phyloP scores from a whole-genome alignment of 2,329 filamentous ascomycete genomes.

The Fonsecaea pugnacius region DNA sequence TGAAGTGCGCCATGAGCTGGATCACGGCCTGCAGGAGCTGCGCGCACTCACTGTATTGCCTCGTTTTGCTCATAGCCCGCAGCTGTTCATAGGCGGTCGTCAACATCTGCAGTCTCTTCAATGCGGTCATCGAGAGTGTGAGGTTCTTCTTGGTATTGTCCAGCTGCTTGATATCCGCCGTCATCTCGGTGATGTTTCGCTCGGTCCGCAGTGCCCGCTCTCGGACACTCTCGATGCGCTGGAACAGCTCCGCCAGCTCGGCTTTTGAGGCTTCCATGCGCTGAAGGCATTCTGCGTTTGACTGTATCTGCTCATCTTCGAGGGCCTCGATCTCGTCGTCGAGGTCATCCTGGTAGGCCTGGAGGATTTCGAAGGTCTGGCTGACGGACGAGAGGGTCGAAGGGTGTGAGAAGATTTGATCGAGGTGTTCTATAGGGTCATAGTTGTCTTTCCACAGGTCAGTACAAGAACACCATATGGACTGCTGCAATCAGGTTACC shows the following conservation, averaged over 20 bases:
- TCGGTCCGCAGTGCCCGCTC: slow-evolving; percentile 89
- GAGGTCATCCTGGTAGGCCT: slow-evolving; percentile 78
- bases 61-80: slow-evolving; percentile 75
- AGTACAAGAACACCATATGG: neutral
- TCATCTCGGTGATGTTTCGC: slow-evolving; percentile 97
- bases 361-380: slow-evolving; percentile 73
- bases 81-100: slow-evolving; percentile 99
- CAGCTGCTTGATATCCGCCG: slow-evolving; percentile 94
- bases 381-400: slow-evolving; percentile 78
- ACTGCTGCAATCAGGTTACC: slow-evolving; percentile 39
- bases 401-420: slow-evolving; percentile 88
- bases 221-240: slow-evolving; percentile 91
- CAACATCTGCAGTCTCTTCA: slow-evolving; percentile 97
- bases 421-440: slow-evolving; percentile 89
- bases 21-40: slow-evolving; percentile 92
- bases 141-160: slow-evolving; percentile 97
- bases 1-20: slow-evolving; percentile 98
- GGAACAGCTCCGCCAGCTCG: slow-evolving; percentile 87
- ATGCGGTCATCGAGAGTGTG: slow-evolving; percentile 93
- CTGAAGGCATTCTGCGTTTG: slow-evolving; percentile 83
- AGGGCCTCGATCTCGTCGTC: slow-evolving; percentile 75
- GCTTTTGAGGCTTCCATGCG: slow-evolving; percentile 89
- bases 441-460: slow-evolving; percentile 67
- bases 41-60: slow-evolving; percentile 94
- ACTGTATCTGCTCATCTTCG: slow-evolving; percentile 76